Evolutionary conservation across 2,329 filamentous ascomycete species (phyloP).

Genomic region (Grosmannia huntii): DNA sequence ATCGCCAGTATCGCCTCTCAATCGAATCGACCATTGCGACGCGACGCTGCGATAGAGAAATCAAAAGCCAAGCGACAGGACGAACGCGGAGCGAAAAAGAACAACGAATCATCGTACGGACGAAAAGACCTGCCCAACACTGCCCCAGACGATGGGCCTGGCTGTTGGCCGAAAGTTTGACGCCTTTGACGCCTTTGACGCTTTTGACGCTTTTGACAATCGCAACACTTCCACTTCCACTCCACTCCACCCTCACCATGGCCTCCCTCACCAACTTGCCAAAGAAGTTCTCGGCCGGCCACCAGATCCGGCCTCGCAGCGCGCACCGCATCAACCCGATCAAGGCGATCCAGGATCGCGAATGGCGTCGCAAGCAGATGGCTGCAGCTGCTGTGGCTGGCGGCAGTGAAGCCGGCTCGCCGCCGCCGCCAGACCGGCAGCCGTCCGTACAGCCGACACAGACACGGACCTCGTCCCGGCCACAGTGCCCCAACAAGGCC

Average conservation of each 20-base stretch:
- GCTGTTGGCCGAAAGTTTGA: too few species aligned
- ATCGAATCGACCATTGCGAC: background rate
- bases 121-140: background rate
- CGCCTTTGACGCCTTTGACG: background rate
- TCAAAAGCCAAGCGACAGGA: background rate
- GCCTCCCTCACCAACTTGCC: constrained; percentile 11
- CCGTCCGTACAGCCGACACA: background rate
- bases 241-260: background rate
- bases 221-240: too few species aligned
- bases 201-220: background rate
- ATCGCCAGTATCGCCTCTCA: background rate
- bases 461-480: constrained; percentile 16
- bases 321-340: constrained; percentile 28
- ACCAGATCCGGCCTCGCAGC: constrained; percentile 14
- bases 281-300: constrained; percentile 12
- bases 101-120: background rate
- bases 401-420: constrained; percentile 7
- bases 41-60: background rate
- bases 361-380: constrained; percentile 28
- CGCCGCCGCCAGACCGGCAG: background rate
- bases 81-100: background rate
- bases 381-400: constrained; percentile 17
- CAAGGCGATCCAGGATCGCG: constrained; percentile 38
- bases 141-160: too few species aligned
- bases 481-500: constrained; percentile 43